Evolutionary conservation across 1,139 yeast genomes (phyloP), one percentile per base, ranked within the genome.

Genomic region (Magnusiomyces tetraspermus): DNA sequence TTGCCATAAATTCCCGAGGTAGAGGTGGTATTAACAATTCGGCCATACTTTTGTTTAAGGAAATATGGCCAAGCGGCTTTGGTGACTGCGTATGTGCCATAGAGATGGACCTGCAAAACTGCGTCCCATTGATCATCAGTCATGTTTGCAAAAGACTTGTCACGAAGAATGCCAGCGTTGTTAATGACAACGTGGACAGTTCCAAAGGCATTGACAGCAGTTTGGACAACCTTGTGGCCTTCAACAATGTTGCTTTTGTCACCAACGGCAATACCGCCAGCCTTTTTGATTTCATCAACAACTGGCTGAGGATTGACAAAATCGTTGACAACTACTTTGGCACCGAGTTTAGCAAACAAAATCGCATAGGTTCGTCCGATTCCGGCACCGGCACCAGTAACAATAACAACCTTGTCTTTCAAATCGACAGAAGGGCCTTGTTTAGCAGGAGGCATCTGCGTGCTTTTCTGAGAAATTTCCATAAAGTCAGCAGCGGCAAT

Each of bases 1-100:
- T 86, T 88, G 62, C 97, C 97, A 69, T 92, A 92, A 62, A 92
- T 88, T 63, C 97, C 97, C 13, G 97, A 89, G 28, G 97, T 92
- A 24, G 97, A 88, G 41, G 97, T 77, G 50, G 95, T 86, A 71
- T 92, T 92, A 62, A 92, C 78, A 57, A 92, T 83, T 62, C 83
- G 78, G 64, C 97, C 97, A 57, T 77, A 77, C 63, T 82, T 80
- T 71, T 89, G 89, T 67, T 85, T 79, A 57, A 77, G 63, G 70
- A 90, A 85, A 62, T 85, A 73, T 50, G 96, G 96, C 97, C 97
- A 92, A 15, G 95, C 96, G 56, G 92, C 85, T 69, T 87, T 84
- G 62, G 90, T 80, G 67, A 92, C 80, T 64, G 83, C 78, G 73
- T 74, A 89, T 36, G 96, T 83, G 51, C 96, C 96, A 52, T 76